Evolutionary conservation across 2,329 filamentous ascomycete genomes (phyloP).

Genomic region (Cytospora mali): DNA sequence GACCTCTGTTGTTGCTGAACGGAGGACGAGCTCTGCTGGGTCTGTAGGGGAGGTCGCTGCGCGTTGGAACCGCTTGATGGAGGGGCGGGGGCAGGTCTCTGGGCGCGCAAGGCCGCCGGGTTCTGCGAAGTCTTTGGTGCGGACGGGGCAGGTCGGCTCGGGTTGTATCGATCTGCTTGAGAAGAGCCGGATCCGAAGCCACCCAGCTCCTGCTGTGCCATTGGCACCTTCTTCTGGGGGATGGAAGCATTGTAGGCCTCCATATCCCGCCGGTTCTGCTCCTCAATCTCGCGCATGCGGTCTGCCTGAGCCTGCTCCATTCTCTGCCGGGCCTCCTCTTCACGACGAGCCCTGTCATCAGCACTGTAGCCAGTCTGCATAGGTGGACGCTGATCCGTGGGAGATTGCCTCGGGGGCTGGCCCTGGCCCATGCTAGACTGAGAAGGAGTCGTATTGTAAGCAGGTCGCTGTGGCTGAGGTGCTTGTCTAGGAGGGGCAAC

Average conservation of each 20-base stretch:
- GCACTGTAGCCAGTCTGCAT: constrained; percentile 64
- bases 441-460: constrained; percentile 43
- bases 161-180: constrained; percentile 76
- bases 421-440: constrained; percentile 39
- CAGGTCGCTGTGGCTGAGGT: constrained; percentile 58
- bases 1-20: constrained; percentile 49
- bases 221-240: constrained; percentile 75
- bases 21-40: constrained; percentile 54
- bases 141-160: constrained; percentile 79
- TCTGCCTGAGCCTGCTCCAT: constrained; percentile 63
- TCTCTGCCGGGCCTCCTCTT: constrained; percentile 62
- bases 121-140: constrained; percentile 68
- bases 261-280: constrained; percentile 72
- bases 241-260: constrained; percentile 90
- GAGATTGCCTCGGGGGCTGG: constrained; percentile 48
- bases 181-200: constrained; percentile 57
- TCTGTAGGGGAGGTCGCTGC: constrained; percentile 49
- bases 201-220: constrained; percentile 89
- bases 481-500: constrained; percentile 66
- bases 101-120: constrained; percentile 63
- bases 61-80: constrained; percentile 42
- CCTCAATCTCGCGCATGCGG: constrained; percentile 59
- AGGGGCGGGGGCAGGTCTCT: constrained; percentile 79
- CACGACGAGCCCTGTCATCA: constrained; percentile 48
- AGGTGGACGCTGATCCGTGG: constrained; percentile 56